Percentiles rank a stretch among this genome's conserved stretches.
Evolutionary conservation across 2,329 filamentous ascomycete genomes (phyloP).

Genomic region (Aspergillus quadrilineatus): DNA sequence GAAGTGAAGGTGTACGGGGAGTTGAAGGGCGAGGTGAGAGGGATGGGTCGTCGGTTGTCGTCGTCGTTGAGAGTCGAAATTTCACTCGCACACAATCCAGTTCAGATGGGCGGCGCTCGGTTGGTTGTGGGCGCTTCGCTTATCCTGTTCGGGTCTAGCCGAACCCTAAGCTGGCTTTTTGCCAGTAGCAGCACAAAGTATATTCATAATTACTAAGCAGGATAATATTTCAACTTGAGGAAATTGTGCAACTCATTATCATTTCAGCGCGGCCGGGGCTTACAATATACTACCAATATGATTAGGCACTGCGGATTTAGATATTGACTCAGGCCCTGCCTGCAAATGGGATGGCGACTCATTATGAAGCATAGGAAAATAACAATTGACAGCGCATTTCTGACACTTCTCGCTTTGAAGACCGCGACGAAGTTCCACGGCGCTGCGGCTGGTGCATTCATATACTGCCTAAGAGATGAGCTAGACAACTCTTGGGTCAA

Average conservation of each 20-base stretch:
- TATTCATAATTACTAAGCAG: background rate
- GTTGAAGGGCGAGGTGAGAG: conserved; percentile 30
- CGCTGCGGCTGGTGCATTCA: conserved; percentile 24
- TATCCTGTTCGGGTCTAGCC: conserved; percentile 43
- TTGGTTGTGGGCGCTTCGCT: conserved; percentile 42
- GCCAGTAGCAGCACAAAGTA: conserved; percentile 15
- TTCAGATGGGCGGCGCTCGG: conserved; percentile 27
- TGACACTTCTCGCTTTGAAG: conserved; percentile 24
- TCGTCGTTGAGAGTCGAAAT: conserved; percentile 43
- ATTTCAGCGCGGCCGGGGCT: background rate
- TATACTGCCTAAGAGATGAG: conserved; percentile 30
- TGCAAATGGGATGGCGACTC: background rate
- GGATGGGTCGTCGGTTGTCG: conserved; percentile 38
- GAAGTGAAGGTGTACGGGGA: conserved; percentile 26
- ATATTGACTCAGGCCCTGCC: background rate
- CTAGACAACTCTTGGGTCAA: conserved; percentile 30
- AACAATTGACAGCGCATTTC: conserved; percentile 16
- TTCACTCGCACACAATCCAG: conserved; percentile 37
- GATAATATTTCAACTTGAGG: background rate
- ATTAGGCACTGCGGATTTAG: background rate
- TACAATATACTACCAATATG: background rate
- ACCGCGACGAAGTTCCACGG: conserved; percentile 20
- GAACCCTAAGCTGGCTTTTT: conserved; percentile 34
- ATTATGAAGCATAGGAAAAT: background rate
- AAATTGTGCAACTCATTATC: background rate